These are phyloP conservation scores for Pontederia paniculata DNA, from an alignment of 176 grass and related monocot genomes.

Conservation along the genomic window DNA sequence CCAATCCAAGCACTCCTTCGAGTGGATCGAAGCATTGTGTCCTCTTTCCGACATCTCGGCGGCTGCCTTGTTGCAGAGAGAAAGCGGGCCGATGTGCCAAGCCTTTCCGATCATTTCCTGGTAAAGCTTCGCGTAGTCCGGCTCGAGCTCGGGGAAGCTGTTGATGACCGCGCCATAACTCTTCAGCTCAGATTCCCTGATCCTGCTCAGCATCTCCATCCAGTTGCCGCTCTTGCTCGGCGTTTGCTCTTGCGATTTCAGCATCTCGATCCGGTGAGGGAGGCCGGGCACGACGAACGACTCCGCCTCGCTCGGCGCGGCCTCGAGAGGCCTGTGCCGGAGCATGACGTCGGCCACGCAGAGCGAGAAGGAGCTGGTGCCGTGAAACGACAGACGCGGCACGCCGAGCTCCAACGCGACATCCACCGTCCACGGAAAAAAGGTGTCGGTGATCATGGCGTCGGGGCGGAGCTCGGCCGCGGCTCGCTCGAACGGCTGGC, in stretches of 20 bases:
- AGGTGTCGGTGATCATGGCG: neutral
- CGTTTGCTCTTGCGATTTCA: conserved; percentile 23
- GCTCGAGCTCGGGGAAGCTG: conserved; percentile 50
- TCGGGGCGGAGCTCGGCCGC: neutral
- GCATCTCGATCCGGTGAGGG: conserved; percentile 31
- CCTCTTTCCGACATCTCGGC: conserved; percentile 25
- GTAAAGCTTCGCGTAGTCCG: conserved; percentile 30
- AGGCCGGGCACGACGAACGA: conserved; percentile 32
- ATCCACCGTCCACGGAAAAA: neutral
- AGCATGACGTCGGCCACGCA: conserved; percentile 12
- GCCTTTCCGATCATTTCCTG: conserved; percentile 23
- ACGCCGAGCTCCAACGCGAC: neutral
- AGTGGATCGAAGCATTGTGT: conserved; percentile 35
- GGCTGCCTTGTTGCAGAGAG: conserved; percentile 29
- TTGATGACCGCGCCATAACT: conserved; percentile 40
- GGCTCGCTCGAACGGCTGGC: neutral
- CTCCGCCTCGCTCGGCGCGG: conserved; percentile 28
- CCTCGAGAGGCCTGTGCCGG: conserved; percentile 23
- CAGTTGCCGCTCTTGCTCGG: neutral
- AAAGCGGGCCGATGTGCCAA: conserved; percentile 49
- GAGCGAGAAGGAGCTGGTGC: neutral
- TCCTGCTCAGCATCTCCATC: conserved; percentile 25
- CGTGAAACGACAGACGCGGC: neutral
- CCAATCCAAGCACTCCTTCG: conserved; percentile 41
- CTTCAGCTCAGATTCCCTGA: conserved; percentile 17